Evolutionary conservation across 768 basidiomycete species (phyloP), one percentile per base, ranked within the genome.

Genomic region (Xerocomellus amylosporus): DNA sequence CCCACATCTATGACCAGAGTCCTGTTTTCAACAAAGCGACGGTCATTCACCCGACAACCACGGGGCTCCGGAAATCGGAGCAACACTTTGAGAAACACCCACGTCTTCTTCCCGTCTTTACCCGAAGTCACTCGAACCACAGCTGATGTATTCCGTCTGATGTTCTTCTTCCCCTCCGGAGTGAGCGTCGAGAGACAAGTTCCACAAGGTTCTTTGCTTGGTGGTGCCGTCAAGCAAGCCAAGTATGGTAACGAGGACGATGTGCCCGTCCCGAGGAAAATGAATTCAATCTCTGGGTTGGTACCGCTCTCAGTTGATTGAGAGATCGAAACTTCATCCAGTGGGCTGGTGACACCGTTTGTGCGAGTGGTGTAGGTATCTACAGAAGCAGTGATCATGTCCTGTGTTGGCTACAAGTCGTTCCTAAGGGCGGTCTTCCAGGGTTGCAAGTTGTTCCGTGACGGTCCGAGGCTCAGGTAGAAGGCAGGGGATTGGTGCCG

Each of bases 1-100:
- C 91, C 91, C 19, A 84, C 88, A 71, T 93, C 91, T 61, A 93
- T 84, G 14, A 93, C 79, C 52, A 93, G 77, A 15, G 88, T 91
- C 64, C 87, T 90, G 56, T 54, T 46, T 24, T n/a, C 46, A 38
- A 34, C 39, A 46, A 19, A 14, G 24, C 42, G 24, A 48, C 26
- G 8, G 17, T 51, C 20, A 41, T 30, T 48, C 49, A 45, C 54
- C 34, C 40, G 45, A 48, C 20, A 40, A 40, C 42, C 31, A 65
- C 13, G 12, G 22, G 30, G 17, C 24, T 53, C 20, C 15, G 22
- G 5, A 24, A 15, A 30, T n/a, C 19, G 38, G n/a, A n/a, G n/a
- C n/a, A n/a, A n/a, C n/a, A n/a, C n/a, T n/a, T n/a, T n/a, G 38
- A 26, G 33, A 8, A 39, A 51, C 4, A 58, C 86, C 57, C 64